These are phyloP conservation scores for Tetrahymena borealis DNA, from an alignment of 73 alveolate species.

Conservation along the genomic window DNA sequence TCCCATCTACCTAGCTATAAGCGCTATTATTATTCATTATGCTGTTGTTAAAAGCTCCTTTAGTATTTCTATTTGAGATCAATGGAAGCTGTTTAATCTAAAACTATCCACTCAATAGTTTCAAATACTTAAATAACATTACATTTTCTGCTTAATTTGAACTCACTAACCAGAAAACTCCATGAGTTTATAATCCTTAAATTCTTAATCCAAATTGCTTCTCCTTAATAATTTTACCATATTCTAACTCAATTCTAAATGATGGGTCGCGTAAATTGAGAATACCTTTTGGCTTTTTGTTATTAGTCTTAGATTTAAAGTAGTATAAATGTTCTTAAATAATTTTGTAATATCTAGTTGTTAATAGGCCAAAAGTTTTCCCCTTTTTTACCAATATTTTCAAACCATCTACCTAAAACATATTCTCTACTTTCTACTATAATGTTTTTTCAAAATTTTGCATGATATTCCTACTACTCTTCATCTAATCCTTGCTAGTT, in stretches of 20 bases:
- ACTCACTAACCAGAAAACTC: neutral
- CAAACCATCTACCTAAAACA: neutral
- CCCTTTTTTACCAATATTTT: neutral
- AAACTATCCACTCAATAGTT: neutral
- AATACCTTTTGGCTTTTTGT: neutral
- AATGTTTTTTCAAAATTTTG: neutral
- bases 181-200: neutral
- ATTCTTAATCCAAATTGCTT: neutral
- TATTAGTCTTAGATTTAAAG: neutral
- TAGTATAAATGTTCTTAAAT: neutral
- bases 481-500: neutral
- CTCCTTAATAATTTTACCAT: neutral
- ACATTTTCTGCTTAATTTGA: neutral
- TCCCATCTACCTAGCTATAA: neutral
- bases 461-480: neutral
- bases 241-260: neutral
- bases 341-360: neutral
- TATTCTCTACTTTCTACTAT: neutral
- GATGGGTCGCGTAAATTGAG: neutral
- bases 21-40: neutral
- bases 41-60: neutral
- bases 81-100: neutral
- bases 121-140: neutral
- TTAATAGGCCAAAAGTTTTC: neutral
- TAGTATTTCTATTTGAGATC: neutral